Evolutionary conservation across 1,139 yeast genomes (phyloP), one percentile per base, ranked within the genome.

Genomic region (Candida pseudocylindracea): DNA sequence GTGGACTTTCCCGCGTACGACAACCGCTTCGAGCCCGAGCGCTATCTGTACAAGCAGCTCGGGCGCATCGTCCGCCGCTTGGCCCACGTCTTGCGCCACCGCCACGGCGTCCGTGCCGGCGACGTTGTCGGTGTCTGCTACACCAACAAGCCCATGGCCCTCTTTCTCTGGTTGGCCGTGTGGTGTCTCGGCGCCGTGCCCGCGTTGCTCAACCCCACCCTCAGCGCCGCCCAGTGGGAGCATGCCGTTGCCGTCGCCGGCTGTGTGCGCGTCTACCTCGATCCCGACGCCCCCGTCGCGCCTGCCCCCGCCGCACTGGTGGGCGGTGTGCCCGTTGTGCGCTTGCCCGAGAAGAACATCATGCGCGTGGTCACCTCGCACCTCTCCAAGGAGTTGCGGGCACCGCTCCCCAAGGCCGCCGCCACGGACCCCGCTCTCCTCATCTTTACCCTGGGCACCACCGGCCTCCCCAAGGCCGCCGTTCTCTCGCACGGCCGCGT

Each of bases 151-250:
- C 93, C 94, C 1, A 57, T 81, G 41, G 80, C 79, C 44, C 51
- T 83, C 24, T 63, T 83, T 35, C 49, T 78, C 31, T 80, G 94
- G 93, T 60, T 79, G 39, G 75, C 94, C 0, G 53, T 79, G 34
- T 83, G 95, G 95, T 78, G 81, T 44, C 60, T 85, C 33, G 95
- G 96, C 26, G 94, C 94, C 1, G 53, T 65, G 11, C 95, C 95
- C 0, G 83, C 93, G 1, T 76, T 85, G 43, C 55, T 85, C 45
- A 85, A 85, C 53, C 80, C 72, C 54, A 85, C 83, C 49, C 63
- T 79, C 34, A 60, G 65, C 35, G 88, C 78, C 31, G 61, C 64
- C 37, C 75, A 93, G 0, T 60, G 85, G 41, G 66, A 72, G 12
- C 96, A 88, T 53, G 81, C 93, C 41, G 57, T 85, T 45, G 67